These are phyloP conservation scores for Garcia nutans DNA, from an alignment of 345 rosid species.

Conservation along the genomic window DNA sequence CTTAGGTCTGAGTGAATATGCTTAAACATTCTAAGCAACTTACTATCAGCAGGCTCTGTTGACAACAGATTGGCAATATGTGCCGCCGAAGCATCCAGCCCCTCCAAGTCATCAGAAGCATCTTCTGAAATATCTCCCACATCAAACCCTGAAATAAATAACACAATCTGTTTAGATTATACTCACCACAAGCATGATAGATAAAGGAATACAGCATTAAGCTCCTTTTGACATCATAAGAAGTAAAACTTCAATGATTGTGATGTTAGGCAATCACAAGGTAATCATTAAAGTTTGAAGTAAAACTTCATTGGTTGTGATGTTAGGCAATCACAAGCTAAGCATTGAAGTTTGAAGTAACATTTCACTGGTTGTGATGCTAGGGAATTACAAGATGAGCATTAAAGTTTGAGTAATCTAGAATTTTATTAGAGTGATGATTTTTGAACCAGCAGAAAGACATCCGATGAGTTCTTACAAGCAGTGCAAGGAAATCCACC, in stretches of 20 bases:
- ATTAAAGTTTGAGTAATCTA: neutral
- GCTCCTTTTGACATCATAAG: neutral
- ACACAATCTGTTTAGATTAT: slow-evolving; percentile 3
- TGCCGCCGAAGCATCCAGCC: slow-evolving; percentile 23
- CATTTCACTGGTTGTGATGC: neutral
- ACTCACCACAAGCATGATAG: slow-evolving; percentile 4
- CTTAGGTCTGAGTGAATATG: neutral
- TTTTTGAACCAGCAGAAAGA: neutral
- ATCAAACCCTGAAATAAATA: slow-evolving; percentile 19
- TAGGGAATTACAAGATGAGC: neutral
- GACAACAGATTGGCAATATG: slow-evolving; percentile 25
- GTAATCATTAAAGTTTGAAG: neutral
- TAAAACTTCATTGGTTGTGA: neutral
- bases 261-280: neutral
- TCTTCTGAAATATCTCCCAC: slow-evolving; percentile 21
- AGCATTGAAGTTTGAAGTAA: neutral
- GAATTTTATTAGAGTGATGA: neutral
- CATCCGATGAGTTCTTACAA: slow-evolving; percentile 10
- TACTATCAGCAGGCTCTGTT: slow-evolving; percentile 23
- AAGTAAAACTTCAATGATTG: neutral
- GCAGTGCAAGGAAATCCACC: slow-evolving; percentile 29
- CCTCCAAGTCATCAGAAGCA: slow-evolving; percentile 21
- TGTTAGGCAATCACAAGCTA: neutral
- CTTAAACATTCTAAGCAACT: slow-evolving; percentile 5
- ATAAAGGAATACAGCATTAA: neutral